Conservation (phyloP, 768 basidiomycete genomes). For the Auricularia sp. region DNA sequence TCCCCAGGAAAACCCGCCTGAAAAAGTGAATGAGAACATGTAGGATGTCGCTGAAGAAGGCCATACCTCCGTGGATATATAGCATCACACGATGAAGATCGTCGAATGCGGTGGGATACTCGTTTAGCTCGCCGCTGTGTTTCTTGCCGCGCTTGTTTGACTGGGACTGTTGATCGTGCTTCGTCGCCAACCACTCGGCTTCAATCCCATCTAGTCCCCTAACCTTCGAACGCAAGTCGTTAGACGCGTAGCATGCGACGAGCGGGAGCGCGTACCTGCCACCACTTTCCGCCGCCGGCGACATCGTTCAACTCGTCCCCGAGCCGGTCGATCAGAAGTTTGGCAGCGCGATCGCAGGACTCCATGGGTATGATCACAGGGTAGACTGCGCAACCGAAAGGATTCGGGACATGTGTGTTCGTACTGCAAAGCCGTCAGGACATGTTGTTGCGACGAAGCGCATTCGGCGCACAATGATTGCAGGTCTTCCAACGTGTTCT, state of each 20-base stretch:
- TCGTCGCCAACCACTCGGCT: slow-evolving; percentile 32
- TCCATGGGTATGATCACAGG: slow-evolving; percentile 63
- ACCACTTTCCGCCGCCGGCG: slow-evolving; percentile 92
- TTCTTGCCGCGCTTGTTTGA: slow-evolving; percentile 20
- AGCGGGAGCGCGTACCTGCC: slow-evolving; percentile 63
- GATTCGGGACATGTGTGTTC: slow-evolving; percentile 73
- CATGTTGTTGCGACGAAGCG: neutral
- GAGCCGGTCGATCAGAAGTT: slow-evolving; percentile 59
- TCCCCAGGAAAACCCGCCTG: slow-evolving; percentile 62
- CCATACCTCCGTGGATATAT: slow-evolving; percentile 65
- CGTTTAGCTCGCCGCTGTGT: slow-evolving; percentile 7
- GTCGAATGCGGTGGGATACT: slow-evolving; percentile 22
- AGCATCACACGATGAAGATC: slow-evolving; percentile 31
- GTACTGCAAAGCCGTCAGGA: slow-evolving; percentile 28
- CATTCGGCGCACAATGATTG: slow-evolving; percentile 42
- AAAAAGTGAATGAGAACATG: neutral
- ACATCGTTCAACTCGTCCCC: slow-evolving; percentile 65
- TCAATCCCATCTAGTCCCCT: slow-evolving; percentile 66
- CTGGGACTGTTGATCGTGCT: slow-evolving; percentile 23
- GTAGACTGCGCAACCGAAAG: slow-evolving; percentile 72
- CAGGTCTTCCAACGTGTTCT: slow-evolving; percentile 62
- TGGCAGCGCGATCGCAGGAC: slow-evolving; percentile 66
- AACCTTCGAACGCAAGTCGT: neutral
- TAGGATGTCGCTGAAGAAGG: neutral
- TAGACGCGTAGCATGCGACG: neutral